These are phyloP conservation scores for Phytopythium chamaehyphon DNA, from an alignment of 352 stramenopile genomes.

Conservation along the genomic window DNA sequence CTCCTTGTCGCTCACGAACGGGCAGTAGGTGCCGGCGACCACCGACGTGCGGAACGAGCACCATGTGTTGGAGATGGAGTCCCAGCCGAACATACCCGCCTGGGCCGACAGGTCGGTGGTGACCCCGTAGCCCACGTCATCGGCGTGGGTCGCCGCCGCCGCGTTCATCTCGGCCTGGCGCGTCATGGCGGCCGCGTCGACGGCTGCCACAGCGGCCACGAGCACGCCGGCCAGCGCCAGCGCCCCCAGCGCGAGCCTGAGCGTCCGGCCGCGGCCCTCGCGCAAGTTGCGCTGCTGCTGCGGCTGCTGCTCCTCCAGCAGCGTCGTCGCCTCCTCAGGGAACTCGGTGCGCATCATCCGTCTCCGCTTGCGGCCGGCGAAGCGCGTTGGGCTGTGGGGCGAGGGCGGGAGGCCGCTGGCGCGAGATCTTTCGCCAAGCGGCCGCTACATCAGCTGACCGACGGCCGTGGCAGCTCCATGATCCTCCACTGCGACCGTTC, in stretches of 20 bases:
- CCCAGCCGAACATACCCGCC: constrained; percentile 4
- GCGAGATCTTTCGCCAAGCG: too few species aligned
- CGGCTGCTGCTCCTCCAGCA: constrained; percentile 5
- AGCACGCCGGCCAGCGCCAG: constrained; percentile 1
- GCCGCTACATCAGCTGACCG: too few species aligned
- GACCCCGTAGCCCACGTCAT: neutral
- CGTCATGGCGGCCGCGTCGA: constrained; percentile 1
- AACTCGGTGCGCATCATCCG: constrained; percentile 8
- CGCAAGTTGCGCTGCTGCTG: neutral
- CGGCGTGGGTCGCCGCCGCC: neutral
- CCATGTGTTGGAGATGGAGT: constrained; percentile 1
- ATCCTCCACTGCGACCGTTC: too few species aligned
- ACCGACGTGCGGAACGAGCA: constrained; percentile 4
- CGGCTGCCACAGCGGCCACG: neutral
- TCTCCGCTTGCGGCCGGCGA: too few species aligned
- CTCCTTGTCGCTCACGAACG: neutral
- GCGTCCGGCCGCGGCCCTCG: neutral
- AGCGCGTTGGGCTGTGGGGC: too few species aligned
- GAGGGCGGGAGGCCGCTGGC: too few species aligned
- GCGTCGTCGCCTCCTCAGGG: constrained; percentile 6
- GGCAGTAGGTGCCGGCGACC: constrained; percentile 1
- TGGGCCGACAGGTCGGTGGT: neutral
- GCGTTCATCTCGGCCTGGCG: constrained; percentile 1
- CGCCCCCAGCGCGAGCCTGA: neutral
- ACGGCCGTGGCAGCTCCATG: too few species aligned